A percentile compares a stretch with the other conserved stretches of the same genome.
phyloP scores from a whole-genome alignment of 2,329 filamentous ascomycete genomes.

The Venturia aucupariae region DNA sequence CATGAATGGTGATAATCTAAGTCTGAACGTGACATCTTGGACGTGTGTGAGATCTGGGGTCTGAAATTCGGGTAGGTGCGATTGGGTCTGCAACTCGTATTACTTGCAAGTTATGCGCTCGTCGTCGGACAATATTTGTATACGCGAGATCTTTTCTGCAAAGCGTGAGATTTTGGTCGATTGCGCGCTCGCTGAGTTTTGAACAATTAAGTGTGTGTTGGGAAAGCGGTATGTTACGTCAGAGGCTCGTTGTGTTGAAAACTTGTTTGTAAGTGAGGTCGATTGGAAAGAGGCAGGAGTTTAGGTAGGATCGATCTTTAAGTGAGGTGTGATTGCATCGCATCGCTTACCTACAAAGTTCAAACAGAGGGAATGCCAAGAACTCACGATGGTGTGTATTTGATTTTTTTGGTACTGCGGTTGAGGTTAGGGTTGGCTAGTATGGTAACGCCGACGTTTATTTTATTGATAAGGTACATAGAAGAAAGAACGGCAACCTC shows the following conservation, averaged over 20 bases:
- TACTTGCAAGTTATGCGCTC: neutral
- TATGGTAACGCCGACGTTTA: neutral
- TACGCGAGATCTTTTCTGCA: neutral
- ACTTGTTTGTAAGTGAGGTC: neutral
- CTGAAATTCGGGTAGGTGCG: neutral
- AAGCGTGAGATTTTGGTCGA: too few relatives aligned
- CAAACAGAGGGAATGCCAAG: neutral
- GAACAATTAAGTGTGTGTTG: neutral
- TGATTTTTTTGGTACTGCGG: neutral
- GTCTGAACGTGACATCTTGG: neutral
- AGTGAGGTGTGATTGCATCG: neutral
- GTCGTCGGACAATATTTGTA: neutral
- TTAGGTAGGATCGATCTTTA: too few relatives aligned
- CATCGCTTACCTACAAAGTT: too few relatives aligned
- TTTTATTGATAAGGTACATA: neutral
- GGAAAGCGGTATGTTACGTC: neutral
- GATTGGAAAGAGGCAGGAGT: too few relatives aligned
- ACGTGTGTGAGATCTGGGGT: neutral
- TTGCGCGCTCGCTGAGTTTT: neutral
- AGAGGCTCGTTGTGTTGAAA: neutral
- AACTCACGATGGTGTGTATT: neutral
- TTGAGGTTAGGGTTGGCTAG: neutral
- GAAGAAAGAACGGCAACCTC: too few relatives aligned
- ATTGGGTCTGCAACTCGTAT: too few relatives aligned
- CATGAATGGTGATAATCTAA: neutral